phyloP scores from a whole-genome alignment of 208 protist genomes.

The Porcisia hertigi region DNA sequence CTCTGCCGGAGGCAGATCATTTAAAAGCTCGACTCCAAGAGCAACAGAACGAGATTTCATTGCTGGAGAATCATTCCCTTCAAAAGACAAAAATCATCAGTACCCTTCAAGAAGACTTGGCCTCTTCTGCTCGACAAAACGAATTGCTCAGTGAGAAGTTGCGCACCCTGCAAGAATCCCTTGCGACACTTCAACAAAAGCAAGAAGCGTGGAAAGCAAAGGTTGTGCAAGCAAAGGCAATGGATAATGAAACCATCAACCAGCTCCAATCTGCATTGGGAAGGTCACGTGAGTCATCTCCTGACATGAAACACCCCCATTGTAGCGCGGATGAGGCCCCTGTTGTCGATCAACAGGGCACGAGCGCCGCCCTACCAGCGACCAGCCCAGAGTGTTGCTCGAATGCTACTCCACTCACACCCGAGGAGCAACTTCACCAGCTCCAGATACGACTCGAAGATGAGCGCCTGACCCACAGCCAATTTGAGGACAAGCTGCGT shows the following conservation, averaged over 20 bases:
- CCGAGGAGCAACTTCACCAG: slow-evolving; percentile 2
- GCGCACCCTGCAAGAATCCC: slow-evolving; percentile 4
- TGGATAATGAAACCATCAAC: slow-evolving; percentile 45
- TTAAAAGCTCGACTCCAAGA: slow-evolving; percentile 20
- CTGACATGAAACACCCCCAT: not conserved
- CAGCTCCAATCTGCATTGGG: slow-evolving; percentile 31
- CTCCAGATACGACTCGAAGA: slow-evolving; percentile 31
- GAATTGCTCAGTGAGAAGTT: slow-evolving; percentile 20
- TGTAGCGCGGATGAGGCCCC: not conserved
- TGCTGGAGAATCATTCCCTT: slow-evolving; percentile 37
- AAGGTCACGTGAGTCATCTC: slow-evolving; percentile 6
- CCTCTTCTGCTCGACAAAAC: slow-evolving; percentile 12
- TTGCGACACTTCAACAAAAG: slow-evolving; percentile 29
- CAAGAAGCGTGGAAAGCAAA: slow-evolving; percentile 52
- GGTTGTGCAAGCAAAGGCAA: slow-evolving; percentile 48
- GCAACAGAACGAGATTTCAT: slow-evolving; percentile 10
- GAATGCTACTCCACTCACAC: not conserved
- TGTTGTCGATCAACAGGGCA: not conserved
- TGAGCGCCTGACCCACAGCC: slow-evolving; percentile 10
- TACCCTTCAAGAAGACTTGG: slow-evolving; percentile 27
- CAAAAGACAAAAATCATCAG: slow-evolving; percentile 26
- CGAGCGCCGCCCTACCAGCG: not conserved
- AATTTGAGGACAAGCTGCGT: slow-evolving; percentile 33
- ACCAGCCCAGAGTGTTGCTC: no score
- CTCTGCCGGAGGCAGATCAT: slow-evolving; percentile 16